These are phyloP conservation scores for Globisporangium perplexum DNA, from an alignment of 352 stramenopile species.

Conservation along the genomic window DNA sequence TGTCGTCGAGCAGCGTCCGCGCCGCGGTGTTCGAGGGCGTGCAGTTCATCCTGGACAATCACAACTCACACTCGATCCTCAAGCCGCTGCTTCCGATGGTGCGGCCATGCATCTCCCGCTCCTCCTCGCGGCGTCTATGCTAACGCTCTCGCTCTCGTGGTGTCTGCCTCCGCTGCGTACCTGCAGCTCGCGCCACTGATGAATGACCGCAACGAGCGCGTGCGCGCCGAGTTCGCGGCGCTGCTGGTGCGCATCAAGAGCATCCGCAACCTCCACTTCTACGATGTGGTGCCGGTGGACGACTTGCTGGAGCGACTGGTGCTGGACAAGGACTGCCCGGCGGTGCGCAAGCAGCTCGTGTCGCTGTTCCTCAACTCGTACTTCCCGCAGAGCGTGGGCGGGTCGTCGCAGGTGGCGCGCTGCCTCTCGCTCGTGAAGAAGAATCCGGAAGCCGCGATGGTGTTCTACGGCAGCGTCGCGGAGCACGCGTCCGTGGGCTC, in stretches of 20 bases:
- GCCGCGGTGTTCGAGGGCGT: constrained; percentile 80
- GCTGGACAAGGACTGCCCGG: constrained; percentile 43
- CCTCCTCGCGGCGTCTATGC: no score
- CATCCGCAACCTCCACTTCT: constrained; percentile 84
- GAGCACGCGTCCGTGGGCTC: constrained; percentile 73
- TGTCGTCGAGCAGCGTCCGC: constrained; percentile 65
- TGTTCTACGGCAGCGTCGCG: constrained; percentile 78
- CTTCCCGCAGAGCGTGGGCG: constrained; percentile 76
- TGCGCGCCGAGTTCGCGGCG: constrained; percentile 69
- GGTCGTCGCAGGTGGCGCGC: constrained; percentile 76
- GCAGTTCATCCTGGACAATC: constrained; percentile 84
- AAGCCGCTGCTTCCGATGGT: constrained; percentile 83
- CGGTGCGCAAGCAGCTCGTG: constrained; percentile 72
- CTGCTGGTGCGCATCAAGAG: constrained; percentile 85
- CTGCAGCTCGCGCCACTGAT: constrained; percentile 66
- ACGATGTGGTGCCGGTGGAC: constrained; percentile 78
- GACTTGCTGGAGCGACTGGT: constrained; percentile 71
- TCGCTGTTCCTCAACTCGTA: constrained; percentile 86
- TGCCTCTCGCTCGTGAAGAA: constrained; percentile 78
- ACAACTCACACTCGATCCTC: constrained; percentile 79
- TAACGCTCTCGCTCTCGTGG: background rate
- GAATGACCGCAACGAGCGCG: constrained; percentile 80
- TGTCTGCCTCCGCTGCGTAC: constrained; percentile 1
- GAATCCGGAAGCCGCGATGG: constrained; percentile 70
- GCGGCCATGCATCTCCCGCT: constrained; percentile 2